Evolutionary conservation across 1,284 basidiomycete genomes (phyloP).

Genomic region (Acaromyces ingoldii): DNA sequence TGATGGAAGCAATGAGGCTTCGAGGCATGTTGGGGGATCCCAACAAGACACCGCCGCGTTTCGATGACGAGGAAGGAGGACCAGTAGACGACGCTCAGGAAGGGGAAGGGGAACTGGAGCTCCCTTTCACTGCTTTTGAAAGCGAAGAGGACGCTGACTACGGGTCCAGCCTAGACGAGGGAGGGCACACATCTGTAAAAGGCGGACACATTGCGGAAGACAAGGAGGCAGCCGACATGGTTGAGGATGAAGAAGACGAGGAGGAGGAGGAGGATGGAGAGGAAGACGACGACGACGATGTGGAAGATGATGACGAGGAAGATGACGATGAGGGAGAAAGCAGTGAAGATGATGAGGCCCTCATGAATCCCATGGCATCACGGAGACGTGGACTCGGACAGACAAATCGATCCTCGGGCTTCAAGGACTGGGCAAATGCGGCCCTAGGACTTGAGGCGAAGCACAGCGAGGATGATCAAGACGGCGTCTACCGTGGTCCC

Average conservation of each 20-base stretch:
- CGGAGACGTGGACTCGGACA: constrained; percentile 28
- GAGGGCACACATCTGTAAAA: too few species aligned
- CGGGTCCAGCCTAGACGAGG: too few species aligned
- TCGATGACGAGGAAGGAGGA: constrained; percentile 5
- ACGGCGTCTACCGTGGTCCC: constrained; percentile 15
- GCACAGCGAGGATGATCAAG: constrained; percentile 4
- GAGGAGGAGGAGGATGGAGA: constrained; percentile 14
- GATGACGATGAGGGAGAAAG: constrained; percentile 11
- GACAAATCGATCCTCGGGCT: constrained; percentile 29
- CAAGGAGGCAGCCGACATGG: neutral
- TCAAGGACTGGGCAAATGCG: constrained; percentile 48
- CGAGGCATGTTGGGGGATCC: constrained; percentile 20
- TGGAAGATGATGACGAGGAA: constrained; percentile 16
- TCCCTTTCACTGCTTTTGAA: too few species aligned
- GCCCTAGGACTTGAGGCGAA: constrained; percentile 28
- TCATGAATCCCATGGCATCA: constrained; percentile 10
- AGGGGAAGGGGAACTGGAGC: constrained; percentile 4
- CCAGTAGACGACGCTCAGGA: neutral
- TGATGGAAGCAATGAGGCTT: constrained; percentile 41
- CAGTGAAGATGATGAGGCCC: constrained; percentile 14
- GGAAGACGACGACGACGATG: constrained; percentile 13
- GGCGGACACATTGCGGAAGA: neutral
- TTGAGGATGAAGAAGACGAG: constrained; percentile 4
- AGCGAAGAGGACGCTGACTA: neutral
- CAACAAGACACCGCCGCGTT: neutral